These are phyloP conservation scores for Zymoseptoria pseudotritici DNA, from an alignment of 2,329 filamentous ascomycete genomes.

Conservation along the genomic window DNA sequence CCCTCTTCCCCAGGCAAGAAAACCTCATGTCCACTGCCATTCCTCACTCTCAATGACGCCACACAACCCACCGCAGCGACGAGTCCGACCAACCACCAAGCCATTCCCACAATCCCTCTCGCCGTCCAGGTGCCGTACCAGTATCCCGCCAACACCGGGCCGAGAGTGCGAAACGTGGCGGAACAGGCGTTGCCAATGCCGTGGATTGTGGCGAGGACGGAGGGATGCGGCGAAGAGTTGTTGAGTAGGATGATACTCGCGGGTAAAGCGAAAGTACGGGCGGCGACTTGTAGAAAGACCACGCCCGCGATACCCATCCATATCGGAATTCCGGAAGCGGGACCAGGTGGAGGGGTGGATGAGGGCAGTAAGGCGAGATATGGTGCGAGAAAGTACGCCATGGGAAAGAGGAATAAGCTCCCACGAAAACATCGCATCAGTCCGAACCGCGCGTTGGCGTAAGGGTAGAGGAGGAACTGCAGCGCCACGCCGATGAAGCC, in stretches of 20 bases:
- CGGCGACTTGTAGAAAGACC: constrained; percentile 61
- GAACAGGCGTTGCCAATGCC: constrained; percentile 51
- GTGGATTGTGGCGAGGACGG: constrained; percentile 51
- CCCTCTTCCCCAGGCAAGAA: constrained; percentile 43
- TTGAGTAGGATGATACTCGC: constrained; percentile 52
- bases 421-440: constrained; percentile 60
- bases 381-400: constrained; percentile 62
- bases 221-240: constrained; percentile 50
- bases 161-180: constrained; percentile 48
- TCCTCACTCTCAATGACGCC: constrained; percentile 54
- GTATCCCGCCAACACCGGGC: constrained; percentile 49
- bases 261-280: constrained; percentile 60
- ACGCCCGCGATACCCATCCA: constrained; percentile 61
- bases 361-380: constrained; percentile 64
- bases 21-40: constrained; percentile 58
- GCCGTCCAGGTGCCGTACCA: constrained; percentile 48
- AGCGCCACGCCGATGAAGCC: constrained; percentile 68
- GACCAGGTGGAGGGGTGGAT: constrained; percentile 38
- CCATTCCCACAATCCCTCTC: constrained; percentile 47
- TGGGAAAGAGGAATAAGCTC: constrained; percentile 63
- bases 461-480: constrained; percentile 65
- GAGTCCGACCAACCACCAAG: constrained; percentile 51
- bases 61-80: constrained; percentile 52
- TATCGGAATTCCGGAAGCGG: constrained; percentile 48
- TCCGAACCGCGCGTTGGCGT: constrained; percentile 58